A percentile compares a stretch with the other conserved stretches of the same genome.
Evolutionary conservation across 2,329 filamentous ascomycete species (phyloP).

Genomic region (Sporothrix dimorphospora): DNA sequence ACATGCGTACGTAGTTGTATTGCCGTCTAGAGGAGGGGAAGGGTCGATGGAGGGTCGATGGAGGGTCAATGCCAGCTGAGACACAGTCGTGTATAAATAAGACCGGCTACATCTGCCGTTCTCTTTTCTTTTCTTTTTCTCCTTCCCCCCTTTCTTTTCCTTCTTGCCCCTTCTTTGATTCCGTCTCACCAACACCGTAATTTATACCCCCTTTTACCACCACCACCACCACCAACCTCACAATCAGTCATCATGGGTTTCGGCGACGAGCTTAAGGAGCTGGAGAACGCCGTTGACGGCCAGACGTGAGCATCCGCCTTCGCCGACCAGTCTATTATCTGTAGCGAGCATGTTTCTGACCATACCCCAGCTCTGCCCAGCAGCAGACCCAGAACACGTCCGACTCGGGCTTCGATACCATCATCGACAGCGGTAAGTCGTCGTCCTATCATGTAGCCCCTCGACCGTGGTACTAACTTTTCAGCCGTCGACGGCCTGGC

Average conservation of each 20-base stretch:
- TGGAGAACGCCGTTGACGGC: constrained; percentile 41
- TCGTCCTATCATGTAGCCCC: not conserved
- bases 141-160: not conserved
- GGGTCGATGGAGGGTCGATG: not conserved
- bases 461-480: not conserved
- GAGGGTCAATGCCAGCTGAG: not conserved
- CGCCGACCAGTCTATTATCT: not conserved
- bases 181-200: not conserved
- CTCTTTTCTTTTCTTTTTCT: not conserved
- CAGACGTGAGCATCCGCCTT: constrained; percentile 34
- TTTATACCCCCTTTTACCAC: not conserved
- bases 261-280: constrained; percentile 40
- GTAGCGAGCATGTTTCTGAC: not conserved
- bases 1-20: not conserved
- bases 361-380: constrained; percentile 37
- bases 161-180: not conserved
- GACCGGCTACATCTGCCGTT: not conserved
- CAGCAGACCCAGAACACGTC: constrained; percentile 38
- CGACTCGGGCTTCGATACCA: constrained; percentile 41
- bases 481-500: constrained; percentile 41
- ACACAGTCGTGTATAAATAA: constrained; percentile 16
- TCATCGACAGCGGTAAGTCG: constrained; percentile 41
- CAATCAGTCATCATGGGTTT: constrained; percentile 33
- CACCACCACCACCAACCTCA: constrained; percentile 10
- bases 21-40: not conserved